phyloP scores from a whole-genome alignment of 169 alveolate species.

The Plasmodium cynomolgi region DNA sequence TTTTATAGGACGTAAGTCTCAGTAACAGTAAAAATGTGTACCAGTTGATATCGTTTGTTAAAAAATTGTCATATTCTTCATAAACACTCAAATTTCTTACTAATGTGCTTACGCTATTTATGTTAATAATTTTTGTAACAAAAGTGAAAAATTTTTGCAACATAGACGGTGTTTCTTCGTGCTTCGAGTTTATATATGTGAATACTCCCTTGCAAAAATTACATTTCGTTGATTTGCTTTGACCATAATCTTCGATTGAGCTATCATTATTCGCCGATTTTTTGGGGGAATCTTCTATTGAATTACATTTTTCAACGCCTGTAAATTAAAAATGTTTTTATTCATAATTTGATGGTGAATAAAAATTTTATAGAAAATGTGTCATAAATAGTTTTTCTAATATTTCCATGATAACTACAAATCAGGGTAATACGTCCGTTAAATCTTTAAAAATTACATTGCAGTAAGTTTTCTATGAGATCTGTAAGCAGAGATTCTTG shows the following conservation, averaged over 20 bases:
- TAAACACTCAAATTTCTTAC: slow-evolving; percentile 11
- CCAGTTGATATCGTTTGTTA: slow-evolving; percentile 50
- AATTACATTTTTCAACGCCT: slow-evolving; percentile 35
- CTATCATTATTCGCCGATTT: neutral
- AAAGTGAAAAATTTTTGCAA: slow-evolving; percentile 23
- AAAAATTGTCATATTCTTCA: slow-evolving; percentile 37
- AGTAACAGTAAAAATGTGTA: slow-evolving; percentile 31
- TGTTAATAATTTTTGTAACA: slow-evolving; percentile 3
- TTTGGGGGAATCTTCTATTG: neutral
- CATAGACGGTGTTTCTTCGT: slow-evolving; percentile 14
- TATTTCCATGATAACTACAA: slow-evolving; percentile 1
- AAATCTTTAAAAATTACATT: slow-evolving; percentile 12
- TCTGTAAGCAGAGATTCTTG: neutral
- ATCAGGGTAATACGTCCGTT: neutral
- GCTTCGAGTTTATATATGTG: slow-evolving; percentile 12
- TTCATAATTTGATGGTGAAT: neutral
- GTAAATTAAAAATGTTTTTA: neutral
- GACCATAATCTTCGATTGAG: neutral
- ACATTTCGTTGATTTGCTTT: slow-evolving; percentile 1
- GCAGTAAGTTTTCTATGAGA: neutral
- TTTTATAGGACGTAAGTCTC: slow-evolving; percentile 15
- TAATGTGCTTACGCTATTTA: slow-evolving; percentile 1
- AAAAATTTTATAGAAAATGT: neutral
- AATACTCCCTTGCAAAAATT: slow-evolving; percentile 49
- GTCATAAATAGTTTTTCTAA: neutral